Evolutionary conservation across 75 land plant genomes (phyloP).

Genomic region (Isoetes taiwanensis): DNA sequence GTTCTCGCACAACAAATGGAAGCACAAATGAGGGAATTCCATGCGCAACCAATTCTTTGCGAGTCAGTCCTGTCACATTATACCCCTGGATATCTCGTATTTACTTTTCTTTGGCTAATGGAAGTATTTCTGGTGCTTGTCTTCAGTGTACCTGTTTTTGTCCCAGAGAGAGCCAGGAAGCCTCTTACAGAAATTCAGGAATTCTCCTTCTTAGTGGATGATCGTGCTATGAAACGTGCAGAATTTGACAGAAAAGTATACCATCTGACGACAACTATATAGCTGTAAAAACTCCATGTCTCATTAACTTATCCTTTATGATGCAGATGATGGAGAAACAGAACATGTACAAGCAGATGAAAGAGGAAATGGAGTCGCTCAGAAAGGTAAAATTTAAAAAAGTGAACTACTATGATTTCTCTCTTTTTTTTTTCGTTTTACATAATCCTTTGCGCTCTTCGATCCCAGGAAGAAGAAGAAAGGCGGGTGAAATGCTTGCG

Average conservation of each 20-base stretch:
- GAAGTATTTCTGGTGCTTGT: background rate
- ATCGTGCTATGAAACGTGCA: background rate
- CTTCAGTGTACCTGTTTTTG: background rate
- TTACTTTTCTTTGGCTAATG: background rate
- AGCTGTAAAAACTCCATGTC: too few relatives aligned
- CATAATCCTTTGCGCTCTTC: background rate
- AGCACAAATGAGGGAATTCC: background rate
- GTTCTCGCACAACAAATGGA: background rate
- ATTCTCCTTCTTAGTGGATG: background rate
- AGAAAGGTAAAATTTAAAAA: conserved; percentile 59
- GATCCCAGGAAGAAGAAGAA: conserved; percentile 77
- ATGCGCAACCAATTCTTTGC: background rate
- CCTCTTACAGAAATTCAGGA: conserved; percentile 5
- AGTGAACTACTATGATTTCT: too few relatives aligned
- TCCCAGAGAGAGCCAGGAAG: background rate
- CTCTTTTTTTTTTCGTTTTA: background rate
- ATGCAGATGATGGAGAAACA: conserved; percentile 77
- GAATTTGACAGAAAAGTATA: conserved; percentile 3
- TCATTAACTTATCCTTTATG: too few relatives aligned
- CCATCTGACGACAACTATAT: too few relatives aligned
- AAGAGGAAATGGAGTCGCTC: conserved; percentile 69
- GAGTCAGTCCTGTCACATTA: background rate
- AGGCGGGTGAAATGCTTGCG: conserved; percentile 61
- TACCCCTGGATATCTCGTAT: background rate
- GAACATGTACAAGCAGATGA: conserved; percentile 51